Conservation (phyloP, 2,329 filamentous ascomycete genomes). For the Aspergillus pseudoterreus region DNA sequence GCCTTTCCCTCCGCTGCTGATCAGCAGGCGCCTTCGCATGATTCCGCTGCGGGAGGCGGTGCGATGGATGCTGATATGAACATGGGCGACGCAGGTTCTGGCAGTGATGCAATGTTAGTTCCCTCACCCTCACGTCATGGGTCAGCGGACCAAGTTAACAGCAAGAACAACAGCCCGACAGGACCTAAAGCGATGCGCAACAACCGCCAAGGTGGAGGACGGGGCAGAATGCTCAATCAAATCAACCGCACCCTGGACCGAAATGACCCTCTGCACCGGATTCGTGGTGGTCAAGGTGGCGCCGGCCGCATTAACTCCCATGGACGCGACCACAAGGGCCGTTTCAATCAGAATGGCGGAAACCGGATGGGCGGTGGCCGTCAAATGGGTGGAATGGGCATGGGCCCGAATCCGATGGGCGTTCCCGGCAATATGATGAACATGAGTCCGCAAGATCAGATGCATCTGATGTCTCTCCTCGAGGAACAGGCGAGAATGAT, state of each 20-base stretch:
- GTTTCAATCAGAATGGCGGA: constrained; percentile 45
- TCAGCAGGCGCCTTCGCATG: constrained; percentile 28
- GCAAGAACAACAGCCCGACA: constrained; percentile 63
- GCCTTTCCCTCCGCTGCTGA: constrained; percentile 33
- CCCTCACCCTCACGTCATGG: background rate
- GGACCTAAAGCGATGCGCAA: constrained; percentile 94
- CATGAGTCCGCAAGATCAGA: constrained; percentile 66
- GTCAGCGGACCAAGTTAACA: constrained; percentile 35
- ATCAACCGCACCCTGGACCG: constrained; percentile 81
- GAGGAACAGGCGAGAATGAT: constrained; percentile 88
- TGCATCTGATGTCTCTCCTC: constrained; percentile 71
- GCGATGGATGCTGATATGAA: constrained; percentile 72
- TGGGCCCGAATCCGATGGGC: constrained; percentile 32
- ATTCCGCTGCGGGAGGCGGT: constrained; percentile 20
- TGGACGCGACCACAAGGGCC: constrained; percentile 65
- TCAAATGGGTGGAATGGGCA: constrained; percentile 43
- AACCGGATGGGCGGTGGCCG: constrained; percentile 47
- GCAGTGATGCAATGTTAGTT: constrained; percentile 39
- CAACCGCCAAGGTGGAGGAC: constrained; percentile 55
- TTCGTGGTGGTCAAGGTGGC: constrained; percentile 60
- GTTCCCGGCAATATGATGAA: constrained; percentile 43
- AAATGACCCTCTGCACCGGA: constrained; percentile 73
- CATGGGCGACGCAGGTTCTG: constrained; percentile 58
- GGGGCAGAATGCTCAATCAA: constrained; percentile 81
- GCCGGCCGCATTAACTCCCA: constrained; percentile 80